A percentile compares a stretch with the other conserved stretches of the same genome.
Conservation (phyloP, 192 early-diverging fungal species). For the Coemansia sp. region DNA sequence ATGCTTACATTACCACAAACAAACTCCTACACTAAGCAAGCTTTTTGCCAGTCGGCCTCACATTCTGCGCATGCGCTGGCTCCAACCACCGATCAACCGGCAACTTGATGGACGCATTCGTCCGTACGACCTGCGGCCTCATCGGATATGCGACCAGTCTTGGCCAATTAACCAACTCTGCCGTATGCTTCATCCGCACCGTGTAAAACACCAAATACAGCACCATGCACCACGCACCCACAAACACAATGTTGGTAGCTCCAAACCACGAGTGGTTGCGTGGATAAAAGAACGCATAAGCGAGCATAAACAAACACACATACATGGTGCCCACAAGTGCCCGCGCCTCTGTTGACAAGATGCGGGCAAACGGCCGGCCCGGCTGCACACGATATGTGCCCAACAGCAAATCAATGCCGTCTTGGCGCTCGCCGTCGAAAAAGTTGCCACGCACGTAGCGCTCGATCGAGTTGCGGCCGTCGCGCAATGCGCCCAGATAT, state of each 20-base stretch:
- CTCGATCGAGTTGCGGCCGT: constrained; percentile 75
- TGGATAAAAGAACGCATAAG: constrained; percentile 54
- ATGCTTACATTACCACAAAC: too few species aligned
- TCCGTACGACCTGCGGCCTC: constrained; percentile 37
- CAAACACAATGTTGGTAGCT: constrained; percentile 34
- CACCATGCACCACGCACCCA: constrained; percentile 35
- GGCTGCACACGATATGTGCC: constrained; percentile 60
- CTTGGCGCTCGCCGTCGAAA: constrained; percentile 90
- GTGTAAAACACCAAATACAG: constrained; percentile 38
- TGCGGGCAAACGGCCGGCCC: constrained; percentile 57
- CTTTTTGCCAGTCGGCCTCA: constrained; percentile 41
- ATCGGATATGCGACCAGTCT: constrained; percentile 40
- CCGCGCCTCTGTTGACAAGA: constrained; percentile 60
- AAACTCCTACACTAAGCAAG: constrained; percentile 6
- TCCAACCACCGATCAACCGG: constrained; percentile 31
- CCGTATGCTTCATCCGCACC: constrained; percentile 41
- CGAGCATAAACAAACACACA: constrained; percentile 55
- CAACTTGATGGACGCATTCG: constrained; percentile 36
- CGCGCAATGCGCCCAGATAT: constrained; percentile 75
- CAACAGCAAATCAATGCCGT: constrained; percentile 87
- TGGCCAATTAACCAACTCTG: constrained; percentile 58
- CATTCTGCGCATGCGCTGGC: constrained; percentile 15
- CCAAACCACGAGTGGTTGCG: constrained; percentile 49
- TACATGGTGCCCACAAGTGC: constrained; percentile 55
- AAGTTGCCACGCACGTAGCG: constrained; percentile 96